Conservation (phyloP, 768 basidiomycete species). For the Trametes elegans region DNA sequence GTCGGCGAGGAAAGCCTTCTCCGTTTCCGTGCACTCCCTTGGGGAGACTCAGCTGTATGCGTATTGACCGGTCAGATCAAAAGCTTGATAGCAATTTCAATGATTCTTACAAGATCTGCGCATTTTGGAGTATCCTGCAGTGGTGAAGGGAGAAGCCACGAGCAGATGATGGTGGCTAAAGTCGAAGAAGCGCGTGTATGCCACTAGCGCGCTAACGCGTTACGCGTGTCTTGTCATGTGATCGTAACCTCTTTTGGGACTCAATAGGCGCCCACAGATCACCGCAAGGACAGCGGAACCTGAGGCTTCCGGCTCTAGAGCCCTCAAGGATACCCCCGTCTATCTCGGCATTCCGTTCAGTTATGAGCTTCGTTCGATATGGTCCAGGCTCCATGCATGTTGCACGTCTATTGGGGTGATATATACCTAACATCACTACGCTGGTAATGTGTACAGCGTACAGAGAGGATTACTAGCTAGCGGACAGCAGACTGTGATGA, state of each 20-base stretch:
- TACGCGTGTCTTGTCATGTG: constrained; percentile 7
- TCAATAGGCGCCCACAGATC: not conserved
- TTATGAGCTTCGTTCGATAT: no score
- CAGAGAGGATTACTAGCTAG: not conserved
- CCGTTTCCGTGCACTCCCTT: constrained; percentile 39
- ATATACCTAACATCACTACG: no score
- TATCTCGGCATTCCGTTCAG: no score
- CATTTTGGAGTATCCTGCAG: not conserved
- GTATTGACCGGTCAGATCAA: not conserved
- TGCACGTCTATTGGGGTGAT: no score
- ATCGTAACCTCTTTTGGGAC: not conserved
- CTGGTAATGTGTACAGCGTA: not conserved
- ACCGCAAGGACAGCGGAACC: no score
- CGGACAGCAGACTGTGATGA: not conserved
- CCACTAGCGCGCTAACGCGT: constrained; percentile 12
- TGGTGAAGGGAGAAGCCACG: not conserved
- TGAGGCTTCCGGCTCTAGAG: no score
- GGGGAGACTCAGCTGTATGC: constrained; percentile 9
- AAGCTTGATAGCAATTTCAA: not conserved
- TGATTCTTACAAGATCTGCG: constrained; percentile 8
- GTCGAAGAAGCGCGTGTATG: not conserved
- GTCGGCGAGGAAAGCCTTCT: constrained; percentile 66
- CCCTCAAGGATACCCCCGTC: no score
- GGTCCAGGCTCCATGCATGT: no score
- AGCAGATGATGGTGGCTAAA: not conserved